Evolutionary conservation across 768 basidiomycete genomes (phyloP).

Genomic region (Nevesoporus exiguus): DNA sequence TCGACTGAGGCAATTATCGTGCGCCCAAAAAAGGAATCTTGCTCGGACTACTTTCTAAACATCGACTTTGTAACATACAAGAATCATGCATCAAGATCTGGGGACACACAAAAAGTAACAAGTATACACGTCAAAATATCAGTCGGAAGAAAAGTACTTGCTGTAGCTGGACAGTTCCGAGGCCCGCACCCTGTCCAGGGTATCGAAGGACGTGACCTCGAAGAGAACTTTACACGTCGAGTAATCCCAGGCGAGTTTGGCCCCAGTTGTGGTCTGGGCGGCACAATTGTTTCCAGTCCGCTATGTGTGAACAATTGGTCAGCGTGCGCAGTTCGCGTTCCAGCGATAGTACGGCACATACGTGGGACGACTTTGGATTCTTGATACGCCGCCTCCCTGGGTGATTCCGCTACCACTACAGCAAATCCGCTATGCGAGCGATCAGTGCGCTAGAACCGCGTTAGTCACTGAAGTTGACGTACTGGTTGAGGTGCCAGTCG

Average conservation of each 20-base stretch:
- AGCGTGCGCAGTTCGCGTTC: not conserved
- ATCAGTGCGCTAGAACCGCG: not conserved
- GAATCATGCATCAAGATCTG: too few species aligned
- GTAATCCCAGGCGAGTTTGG: not conserved
- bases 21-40: too few species aligned
- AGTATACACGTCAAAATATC: not conserved
- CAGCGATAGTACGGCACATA: not conserved
- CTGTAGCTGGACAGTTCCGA: not conserved
- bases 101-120: not conserved
- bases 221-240: not conserved
- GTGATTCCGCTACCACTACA: constrained; percentile 27
- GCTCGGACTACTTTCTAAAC: too few species aligned
- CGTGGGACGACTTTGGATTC: not conserved
- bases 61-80: too few species aligned
- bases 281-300: not conserved
- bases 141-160: too few species aligned
- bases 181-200: not conserved
- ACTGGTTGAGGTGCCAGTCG: not conserved
- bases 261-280: not conserved
- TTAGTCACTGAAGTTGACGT: not conserved
- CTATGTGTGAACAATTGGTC: not conserved
- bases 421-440: not conserved
- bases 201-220: not conserved
- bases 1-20: too few species aligned
- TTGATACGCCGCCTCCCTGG: constrained; percentile 1